phyloP scores from a whole-genome alignment of 1,284 basidiomycete genomes.

The Anthracocystis panici-leucophaei region DNA sequence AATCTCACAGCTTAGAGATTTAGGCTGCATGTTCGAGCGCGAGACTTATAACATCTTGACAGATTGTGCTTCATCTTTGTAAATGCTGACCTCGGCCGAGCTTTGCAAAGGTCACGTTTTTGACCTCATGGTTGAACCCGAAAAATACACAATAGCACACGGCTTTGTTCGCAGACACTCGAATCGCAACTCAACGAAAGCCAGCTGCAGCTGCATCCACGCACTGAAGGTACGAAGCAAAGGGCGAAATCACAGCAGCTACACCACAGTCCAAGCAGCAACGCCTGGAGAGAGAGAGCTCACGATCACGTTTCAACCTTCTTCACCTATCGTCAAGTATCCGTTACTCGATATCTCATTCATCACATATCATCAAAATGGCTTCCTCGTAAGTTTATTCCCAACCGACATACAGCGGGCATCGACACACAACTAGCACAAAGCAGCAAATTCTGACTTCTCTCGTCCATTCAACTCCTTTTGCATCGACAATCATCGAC shows the following conservation, averaged over 20 bases:
- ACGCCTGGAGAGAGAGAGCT: slow-evolving; percentile 10
- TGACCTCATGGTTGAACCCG: rapidly evolving
- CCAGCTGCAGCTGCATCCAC: background rate
- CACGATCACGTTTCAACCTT: slow-evolving; percentile 30
- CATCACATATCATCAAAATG: slow-evolving; percentile 48
- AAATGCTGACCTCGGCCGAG: slow-evolving; percentile 18
- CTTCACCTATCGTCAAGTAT: slow-evolving; percentile 47
- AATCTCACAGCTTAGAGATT: background rate
- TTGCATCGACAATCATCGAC: background rate
- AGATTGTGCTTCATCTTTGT: no score
- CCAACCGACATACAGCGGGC: background rate
- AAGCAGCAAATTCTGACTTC: slow-evolving; percentile 14
- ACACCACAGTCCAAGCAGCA: background rate
- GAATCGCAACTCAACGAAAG: background rate
- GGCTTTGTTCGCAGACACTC: background rate
- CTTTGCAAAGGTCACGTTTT: background rate
- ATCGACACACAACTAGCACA: background rate
- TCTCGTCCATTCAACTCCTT: background rate
- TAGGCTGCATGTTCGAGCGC: background rate
- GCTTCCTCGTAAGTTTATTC: slow-evolving; percentile 47
- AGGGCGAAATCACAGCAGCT: background rate
- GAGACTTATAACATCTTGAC: background rate
- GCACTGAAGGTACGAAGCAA: background rate
- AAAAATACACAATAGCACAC: slow-evolving; percentile 4
- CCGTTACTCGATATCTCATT: slow-evolving; percentile 44